Base-by-base conservation (phyloP, 1,284 basidiomycete genomes). In the Marasmius oreades region DNA sequence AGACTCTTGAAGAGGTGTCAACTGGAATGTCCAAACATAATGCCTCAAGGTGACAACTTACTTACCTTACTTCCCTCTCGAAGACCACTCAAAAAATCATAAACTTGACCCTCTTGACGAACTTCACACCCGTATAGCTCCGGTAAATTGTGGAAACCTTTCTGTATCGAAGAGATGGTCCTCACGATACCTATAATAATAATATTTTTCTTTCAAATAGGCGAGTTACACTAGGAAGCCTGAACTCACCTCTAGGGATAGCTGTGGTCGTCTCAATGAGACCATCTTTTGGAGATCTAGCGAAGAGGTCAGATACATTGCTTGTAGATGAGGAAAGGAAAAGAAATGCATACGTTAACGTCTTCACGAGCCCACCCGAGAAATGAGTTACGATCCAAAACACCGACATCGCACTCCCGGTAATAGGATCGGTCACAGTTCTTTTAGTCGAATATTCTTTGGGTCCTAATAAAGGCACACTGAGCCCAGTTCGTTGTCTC, bases 371-470 rank as follows among this genome's bases (percentile, higher is more conserved):
- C 22, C 76, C 72, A 0, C 67, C 67, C 53, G 74, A 76, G 59
- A 76, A 76, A 52, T 81, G 71, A 6, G 78, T 77, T 3, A 82
- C 66, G 0, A 78, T 77, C 68, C 75, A 77, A 59, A 84, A 76
- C 10, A 83, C 75, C 1, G 77, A 78, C 24, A 71, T 71, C 0
- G 73, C 74, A 3, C 78, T 76, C 8, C 77, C 79, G 2, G 73
- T 76, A 11, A 80, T 60, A 0, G 78, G 77, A 61, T 82, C 77
- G 0, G 72, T 63, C 2, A 72, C 66, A 45, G 70, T 66, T 46
- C 71, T 73, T 2, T 68, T 63, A 0, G 74, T 71, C 31, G 39
- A 20, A 62, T 85, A 84, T 60, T 84, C 82, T 60, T 78, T 81
- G 0, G 81, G 61, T 24, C 81, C 82, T 83, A 59, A 22, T 47